phyloP scores from a whole-genome alignment of 441 rosid genomes.

The Populus hybrid region DNA sequence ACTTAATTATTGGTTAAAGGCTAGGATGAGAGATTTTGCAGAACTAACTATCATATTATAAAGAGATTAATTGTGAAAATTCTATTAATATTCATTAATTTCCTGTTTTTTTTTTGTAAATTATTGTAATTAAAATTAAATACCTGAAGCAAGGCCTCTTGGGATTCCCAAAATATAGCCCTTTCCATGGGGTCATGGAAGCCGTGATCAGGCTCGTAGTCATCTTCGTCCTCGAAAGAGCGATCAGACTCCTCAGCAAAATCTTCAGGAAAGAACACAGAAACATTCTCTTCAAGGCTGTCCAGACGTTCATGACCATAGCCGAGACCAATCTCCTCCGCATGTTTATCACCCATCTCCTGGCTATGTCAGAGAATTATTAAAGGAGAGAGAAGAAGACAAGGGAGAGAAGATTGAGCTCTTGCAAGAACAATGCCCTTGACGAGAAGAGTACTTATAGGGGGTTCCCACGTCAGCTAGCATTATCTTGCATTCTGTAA shows the following conservation, averaged over 20 bases:
- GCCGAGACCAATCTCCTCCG: conserved; percentile 25
- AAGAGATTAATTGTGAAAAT: too few relatives aligned
- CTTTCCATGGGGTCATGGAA: conserved; percentile 17
- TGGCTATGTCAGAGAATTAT: not conserved
- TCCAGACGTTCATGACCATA: not conserved
- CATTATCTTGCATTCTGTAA: not conserved
- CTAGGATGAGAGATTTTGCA: too few relatives aligned
- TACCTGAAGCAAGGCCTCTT: conserved; percentile 49
- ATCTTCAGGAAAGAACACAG: conserved; percentile 23
- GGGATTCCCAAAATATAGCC: conserved; percentile 44
- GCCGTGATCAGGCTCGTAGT: conserved; percentile 8
- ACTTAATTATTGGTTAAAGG: too few relatives aligned
- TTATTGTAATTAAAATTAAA: not conserved
- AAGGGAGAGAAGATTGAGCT: not conserved
- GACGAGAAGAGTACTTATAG: not conserved
- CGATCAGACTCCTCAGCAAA: conserved; percentile 1
- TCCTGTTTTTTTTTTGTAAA: too few relatives aligned
- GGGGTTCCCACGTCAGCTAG: not conserved
- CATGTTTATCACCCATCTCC: conserved; percentile 25
- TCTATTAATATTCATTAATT: too few relatives aligned
- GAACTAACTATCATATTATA: too few relatives aligned
- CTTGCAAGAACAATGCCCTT: not conserved
- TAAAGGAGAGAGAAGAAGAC: not conserved
- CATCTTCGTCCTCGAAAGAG: conserved; percentile 3
- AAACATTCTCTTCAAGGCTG: conserved; percentile 37